Evolutionary conservation across 805 yeast species (phyloP), one percentile per base, ranked within the genome.

Genomic region (Trichomonascus vanleenenianus): DNA sequence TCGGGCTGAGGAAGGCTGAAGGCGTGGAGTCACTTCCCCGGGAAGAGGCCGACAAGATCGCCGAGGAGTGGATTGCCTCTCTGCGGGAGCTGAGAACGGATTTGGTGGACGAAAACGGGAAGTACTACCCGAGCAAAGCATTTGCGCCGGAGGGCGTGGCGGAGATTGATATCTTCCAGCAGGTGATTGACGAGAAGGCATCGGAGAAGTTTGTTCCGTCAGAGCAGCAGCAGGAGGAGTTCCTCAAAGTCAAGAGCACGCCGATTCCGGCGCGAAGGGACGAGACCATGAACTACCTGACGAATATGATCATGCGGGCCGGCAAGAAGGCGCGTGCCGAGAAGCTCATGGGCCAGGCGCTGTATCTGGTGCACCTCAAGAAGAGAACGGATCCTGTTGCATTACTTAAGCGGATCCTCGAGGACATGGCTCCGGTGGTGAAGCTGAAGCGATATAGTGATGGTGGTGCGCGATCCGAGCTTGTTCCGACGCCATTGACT

Each of bases 271-370:
- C 68, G 22, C 70, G 72, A 52, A 66, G 68, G 39, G 93, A 87
- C 56, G 83, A 85, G n/a, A 76, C 81, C 16, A 70, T 89, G 41
- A 80, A 81, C 42, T 81, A 84, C 55, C 77, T 93, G 58, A 81
- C 85, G 45, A 88, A 88, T 61, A 73, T 88, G 68, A 79, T 93
- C 50, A 93, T 93, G 97, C 79, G 85, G 60, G 81, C 86, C 60
- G 98, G 98, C 37, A 81, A 81, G 63, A 93, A 89, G 63, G 76
- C 85, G 45, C 68, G 72, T 42, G 97, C 97, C 0, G 82, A 81
- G 60, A 81, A 75, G 55, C 72, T 74, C 41, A 71, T 93, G 46
- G 75, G 82, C 44, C 75, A 82, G 59, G 95, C 97, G 0, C 71
- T 93, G 43, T 88, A 89, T 60, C 68, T 89, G 41, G 83, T 81